Evolutionary conservation across 2,329 filamentous ascomycete species (phyloP), one percentile per base, ranked within the genome.

Genomic region (Fusarium brachygibbosum): DNA sequence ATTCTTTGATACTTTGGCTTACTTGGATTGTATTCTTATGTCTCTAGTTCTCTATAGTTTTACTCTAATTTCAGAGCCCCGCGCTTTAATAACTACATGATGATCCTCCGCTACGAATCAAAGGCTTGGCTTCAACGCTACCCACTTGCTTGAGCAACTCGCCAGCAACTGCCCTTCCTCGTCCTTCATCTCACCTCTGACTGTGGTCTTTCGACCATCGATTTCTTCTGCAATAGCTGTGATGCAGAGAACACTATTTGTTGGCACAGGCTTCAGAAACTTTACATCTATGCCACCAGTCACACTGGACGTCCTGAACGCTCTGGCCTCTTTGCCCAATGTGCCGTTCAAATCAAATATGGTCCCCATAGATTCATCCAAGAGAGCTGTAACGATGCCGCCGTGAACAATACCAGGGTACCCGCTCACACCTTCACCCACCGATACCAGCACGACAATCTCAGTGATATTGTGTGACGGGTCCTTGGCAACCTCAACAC

Each of bases 281-380:
- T 74, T 77, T 7, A 81, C 76, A 12, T 79, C 72, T 48, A 82
- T 65, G 4, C 69, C 74, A 1, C 73, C 80, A 17, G 80, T 82
- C 13, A 82, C 72, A 35, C 70, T 78, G 35, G 67, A 71, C 3
- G 73, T 69, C 45, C 65, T 66, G 41, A 77, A 79, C 0, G 75
- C 65, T 14, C 69, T 64, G 1, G 72, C 74, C 2, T 74, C 57
- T 60, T 81, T 79, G 3, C 74, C 74, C 37, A 81, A 66, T 0
- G 74, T 75, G 21, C 66, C 56, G 29, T 82, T 82, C 9, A 81
- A 67, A 50, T 81, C 79, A 23, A 78, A 75, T 19, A 82, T 59
- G 3, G 72, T 69, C 5, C 79, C 79, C 66, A 80, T 77, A 7
- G 76, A 67, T 73, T 82, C 80, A 48, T 82, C 80, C 25, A 79